Evolutionary conservation across 1,139 yeast species (phyloP), one percentile per base, ranked within the genome.

Genomic region (Torulaspora pretoriensis): DNA sequence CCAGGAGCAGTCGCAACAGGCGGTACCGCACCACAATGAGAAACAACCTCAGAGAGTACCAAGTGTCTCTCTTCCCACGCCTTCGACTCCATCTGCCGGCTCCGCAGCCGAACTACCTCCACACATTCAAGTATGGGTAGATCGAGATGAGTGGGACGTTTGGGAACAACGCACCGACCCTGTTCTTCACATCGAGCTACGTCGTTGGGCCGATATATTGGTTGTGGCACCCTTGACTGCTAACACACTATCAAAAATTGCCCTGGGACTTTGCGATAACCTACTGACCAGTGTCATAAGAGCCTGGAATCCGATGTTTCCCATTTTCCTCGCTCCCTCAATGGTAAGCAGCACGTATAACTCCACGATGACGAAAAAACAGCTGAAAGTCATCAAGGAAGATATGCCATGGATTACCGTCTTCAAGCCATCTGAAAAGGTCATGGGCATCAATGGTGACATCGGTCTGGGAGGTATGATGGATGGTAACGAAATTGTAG

Each of bases 391-490:
- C 28, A 68, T 92, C 35, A 69, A 67, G 26, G 81, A 80, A 44
- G 81, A 77, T 46, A 80, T 78, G 67, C 78, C 81, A 12, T 82
- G 80, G 74, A 80, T 90, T 48, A 90, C 88, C 50, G 81, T 92
- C 13, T 75, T 92, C 60, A 82, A 80, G 59, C 98, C 98, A 0
- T 90, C 92, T 23, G 98, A 92, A 60, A 92, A 92, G 65, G 95
- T 90, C 7, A 85, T 86, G 48, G 95, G 95, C 24, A 65, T 69
- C 9, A 80, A 89, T 70, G 98, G 98, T 40, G 98, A 92, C 41
- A 87, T 92, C 47, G 98, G 98, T 2, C 84, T 80, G 72, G 98
- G 98, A 22, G 98, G 97, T 8, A 92, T 92, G 98, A 75, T 96
- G 60, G 92, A 84, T 59, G 82, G 84, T 77, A 86, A 87, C 66